Evolutionary conservation across 2,329 filamentous ascomycete genomes (phyloP).

Genomic region (Aspergillus neotritici): DNA sequence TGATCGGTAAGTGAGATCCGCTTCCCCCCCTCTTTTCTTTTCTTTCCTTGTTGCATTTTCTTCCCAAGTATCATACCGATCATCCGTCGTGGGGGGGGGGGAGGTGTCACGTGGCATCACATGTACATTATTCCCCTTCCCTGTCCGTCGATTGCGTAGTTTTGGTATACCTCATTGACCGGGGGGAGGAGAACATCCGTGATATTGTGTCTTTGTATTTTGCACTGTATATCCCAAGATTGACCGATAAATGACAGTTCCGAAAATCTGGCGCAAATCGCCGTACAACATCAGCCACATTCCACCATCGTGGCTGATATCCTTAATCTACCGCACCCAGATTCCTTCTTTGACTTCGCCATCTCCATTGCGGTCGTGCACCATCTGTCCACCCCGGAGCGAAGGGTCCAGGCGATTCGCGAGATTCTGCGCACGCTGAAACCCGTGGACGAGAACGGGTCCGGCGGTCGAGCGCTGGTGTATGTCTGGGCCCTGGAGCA

Average conservation of each 20-base stretch:
- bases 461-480: slow-evolving; percentile 64
- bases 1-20: slow-evolving; percentile 60
- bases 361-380: slow-evolving; percentile 94
- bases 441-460: slow-evolving; percentile 14
- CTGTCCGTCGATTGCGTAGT: slow-evolving; percentile 13
- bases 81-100: slow-evolving; percentile 5
- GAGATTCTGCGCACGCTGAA: slow-evolving; percentile 64
- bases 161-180: slow-evolving; percentile 3
- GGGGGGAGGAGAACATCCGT: slow-evolving; percentile 4
- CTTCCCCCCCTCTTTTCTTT: slow-evolving; percentile 32
- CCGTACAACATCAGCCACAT: slow-evolving; percentile 54
- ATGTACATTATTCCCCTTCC: slow-evolving; percentile 3
- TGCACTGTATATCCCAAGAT: slow-evolving; percentile 2
- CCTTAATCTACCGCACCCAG: slow-evolving; percentile 72
- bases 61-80: too few species aligned
- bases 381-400: slow-evolving; percentile 73
- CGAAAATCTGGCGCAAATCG: slow-evolving; percentile 54
- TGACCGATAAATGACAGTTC: slow-evolving; percentile 42
- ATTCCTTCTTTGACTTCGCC: slow-evolving; percentile 67
- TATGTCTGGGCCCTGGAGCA: slow-evolving; percentile 98
- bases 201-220: neutral
- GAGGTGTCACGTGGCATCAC: slow-evolving; percentile 15
- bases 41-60: slow-evolving; percentile 36
- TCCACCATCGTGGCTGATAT: slow-evolving; percentile 74
- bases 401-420: slow-evolving; percentile 67